Conservation (phyloP, 176 grass and related monocot genomes). For the Hyparrhenia diplandra region DNA sequence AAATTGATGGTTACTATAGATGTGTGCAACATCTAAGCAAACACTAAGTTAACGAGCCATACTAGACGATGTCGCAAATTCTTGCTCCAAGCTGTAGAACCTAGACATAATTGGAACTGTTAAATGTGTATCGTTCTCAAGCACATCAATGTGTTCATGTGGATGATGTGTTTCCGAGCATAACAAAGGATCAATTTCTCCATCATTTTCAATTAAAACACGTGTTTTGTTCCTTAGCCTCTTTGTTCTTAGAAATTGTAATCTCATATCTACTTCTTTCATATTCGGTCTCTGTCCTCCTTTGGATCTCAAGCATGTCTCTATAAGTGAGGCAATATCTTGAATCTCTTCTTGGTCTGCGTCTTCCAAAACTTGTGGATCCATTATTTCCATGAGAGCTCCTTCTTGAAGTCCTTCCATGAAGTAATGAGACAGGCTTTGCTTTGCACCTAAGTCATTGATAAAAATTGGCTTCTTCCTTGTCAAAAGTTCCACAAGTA, state of each 20-base stretch:
- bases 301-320: not conserved
- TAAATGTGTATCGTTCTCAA: not conserved
- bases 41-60: too few relatives aligned
- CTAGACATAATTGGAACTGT: not conserved
- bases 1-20: too few relatives aligned
- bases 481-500: not conserved
- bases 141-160: not conserved
- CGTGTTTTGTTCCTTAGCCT: too few relatives aligned
- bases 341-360: not conserved
- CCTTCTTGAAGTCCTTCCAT: not conserved
- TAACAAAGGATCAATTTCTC: not conserved
- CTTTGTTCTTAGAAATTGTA: not conserved
- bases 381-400: not conserved
- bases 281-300: not conserved
- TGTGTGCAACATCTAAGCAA: too few relatives aligned
- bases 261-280: not conserved
- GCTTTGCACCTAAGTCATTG: not conserved
- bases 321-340: not conserved
- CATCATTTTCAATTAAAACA: too few relatives aligned
- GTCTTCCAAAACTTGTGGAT: not conserved
- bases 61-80: too few relatives aligned
- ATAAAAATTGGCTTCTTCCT: not conserved
- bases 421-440: not conserved
- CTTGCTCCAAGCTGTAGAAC: too few relatives aligned
- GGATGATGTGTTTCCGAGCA: not conserved